Evolutionary conservation across 768 basidiomycete genomes (phyloP).

Genomic region (Hygrocybe coccinea): DNA sequence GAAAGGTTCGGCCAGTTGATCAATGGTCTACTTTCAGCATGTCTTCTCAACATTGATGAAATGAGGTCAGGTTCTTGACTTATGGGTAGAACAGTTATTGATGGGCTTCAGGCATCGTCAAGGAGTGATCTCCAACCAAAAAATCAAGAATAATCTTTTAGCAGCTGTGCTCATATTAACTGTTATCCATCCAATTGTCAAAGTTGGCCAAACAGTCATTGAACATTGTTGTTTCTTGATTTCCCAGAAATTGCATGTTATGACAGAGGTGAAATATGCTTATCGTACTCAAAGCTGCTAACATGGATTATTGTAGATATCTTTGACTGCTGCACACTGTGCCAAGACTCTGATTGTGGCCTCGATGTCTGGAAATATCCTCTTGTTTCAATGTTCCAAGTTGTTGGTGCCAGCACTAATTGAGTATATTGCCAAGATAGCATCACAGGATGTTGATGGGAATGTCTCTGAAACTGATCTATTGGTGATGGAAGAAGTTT

Average conservation of each 20-base stretch:
- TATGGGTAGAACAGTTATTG: not conserved
- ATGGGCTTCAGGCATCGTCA: slow-evolving; percentile 60
- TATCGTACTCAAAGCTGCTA: slow-evolving; percentile 4
- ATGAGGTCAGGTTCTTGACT: slow-evolving; percentile 61
- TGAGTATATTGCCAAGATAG: slow-evolving; percentile 69
- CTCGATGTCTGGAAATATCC: slow-evolving; percentile 56
- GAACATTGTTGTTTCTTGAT: slow-evolving; percentile 85
- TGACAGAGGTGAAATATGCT: slow-evolving; percentile 49
- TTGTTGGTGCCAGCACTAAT: slow-evolving; percentile 77
- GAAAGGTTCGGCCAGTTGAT: slow-evolving; percentile 57
- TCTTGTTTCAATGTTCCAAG: slow-evolving; percentile 66
- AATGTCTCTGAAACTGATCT: slow-evolving; percentile 51
- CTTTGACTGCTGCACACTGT: slow-evolving; percentile 86
- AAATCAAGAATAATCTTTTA: slow-evolving; percentile 86
- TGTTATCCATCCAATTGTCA: slow-evolving; percentile 59
- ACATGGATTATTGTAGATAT: slow-evolving; percentile 43
- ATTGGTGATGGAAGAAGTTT: slow-evolving; percentile 68
- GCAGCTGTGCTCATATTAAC: slow-evolving; percentile 84
- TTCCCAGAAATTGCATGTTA: slow-evolving; percentile 69
- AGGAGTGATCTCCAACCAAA: slow-evolving; percentile 69
- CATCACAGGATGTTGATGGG: slow-evolving; percentile 56
- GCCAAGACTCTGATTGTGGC: slow-evolving; percentile 77
- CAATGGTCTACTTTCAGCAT: slow-evolving; percentile 81
- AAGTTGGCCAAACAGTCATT: slow-evolving; percentile 66
- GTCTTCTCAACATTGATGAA: slow-evolving; percentile 81